Evolutionary conservation across 2,329 filamentous ascomycete genomes (phyloP).

Genomic region (Basipetospora chlamydospora): DNA sequence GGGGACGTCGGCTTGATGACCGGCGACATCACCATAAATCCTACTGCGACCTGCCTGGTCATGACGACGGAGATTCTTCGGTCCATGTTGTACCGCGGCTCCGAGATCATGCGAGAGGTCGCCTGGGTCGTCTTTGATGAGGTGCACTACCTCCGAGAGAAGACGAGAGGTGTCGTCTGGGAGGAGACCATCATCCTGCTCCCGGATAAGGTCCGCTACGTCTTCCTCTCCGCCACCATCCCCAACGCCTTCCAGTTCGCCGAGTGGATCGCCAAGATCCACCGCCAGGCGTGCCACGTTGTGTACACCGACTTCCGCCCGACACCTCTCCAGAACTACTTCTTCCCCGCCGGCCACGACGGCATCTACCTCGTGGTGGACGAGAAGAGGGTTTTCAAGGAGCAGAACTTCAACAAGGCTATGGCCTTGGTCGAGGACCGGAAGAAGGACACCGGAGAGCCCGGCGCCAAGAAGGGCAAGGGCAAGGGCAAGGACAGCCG

Average conservation of each 20-base stretch:
- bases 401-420: slow-evolving; percentile 93
- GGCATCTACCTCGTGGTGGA: slow-evolving; percentile 92
- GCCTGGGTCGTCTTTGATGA: slow-evolving; percentile 98
- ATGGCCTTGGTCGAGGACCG: slow-evolving; percentile 83
- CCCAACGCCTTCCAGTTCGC: slow-evolving; percentile 98
- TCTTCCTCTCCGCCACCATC: slow-evolving; percentile 95
- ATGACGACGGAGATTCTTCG: slow-evolving; percentile 99
- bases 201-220: slow-evolving; percentile 96
- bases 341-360: slow-evolving; percentile 84
- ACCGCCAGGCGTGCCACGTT: slow-evolving; percentile 94
- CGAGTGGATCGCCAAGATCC: slow-evolving; percentile 97
- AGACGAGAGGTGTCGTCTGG: slow-evolving; percentile 90
- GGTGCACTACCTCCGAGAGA: slow-evolving; percentile 96
- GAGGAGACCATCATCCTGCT: slow-evolving; percentile 97
- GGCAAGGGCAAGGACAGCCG: slow-evolving; percentile 78
- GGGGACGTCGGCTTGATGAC: slow-evolving; percentile 97
- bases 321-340: slow-evolving; percentile 93
- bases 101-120: slow-evolving; percentile 98
- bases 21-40: slow-evolving; percentile 97
- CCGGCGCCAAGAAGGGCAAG: slow-evolving; percentile 39
- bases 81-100: slow-evolving; percentile 95
- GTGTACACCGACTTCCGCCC: slow-evolving; percentile 98
- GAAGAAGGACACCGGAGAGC: slow-evolving; percentile 69
- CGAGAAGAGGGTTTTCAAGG: slow-evolving; percentile 89
- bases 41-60: slow-evolving; percentile 90